Conservation (phyloP, 2,329 filamentous ascomycete genomes). For the Aureobasidium pullulans region DNA sequence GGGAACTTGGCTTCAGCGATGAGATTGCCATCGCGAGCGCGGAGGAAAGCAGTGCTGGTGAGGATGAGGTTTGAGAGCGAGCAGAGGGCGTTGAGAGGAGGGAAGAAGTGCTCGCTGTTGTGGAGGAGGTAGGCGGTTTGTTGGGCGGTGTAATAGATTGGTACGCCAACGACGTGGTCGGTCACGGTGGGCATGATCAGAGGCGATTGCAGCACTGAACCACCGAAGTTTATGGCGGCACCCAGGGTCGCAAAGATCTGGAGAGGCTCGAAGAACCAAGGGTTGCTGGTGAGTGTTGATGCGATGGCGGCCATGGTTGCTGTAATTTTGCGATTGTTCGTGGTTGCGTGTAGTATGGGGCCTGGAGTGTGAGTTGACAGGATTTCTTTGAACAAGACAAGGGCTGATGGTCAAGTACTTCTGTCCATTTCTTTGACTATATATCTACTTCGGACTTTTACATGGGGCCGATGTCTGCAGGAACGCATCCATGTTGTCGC, state of each 20-base stretch:
- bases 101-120: slow-evolving; percentile 26
- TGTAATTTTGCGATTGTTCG: background rate
- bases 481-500: background rate
- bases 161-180: slow-evolving; percentile 19
- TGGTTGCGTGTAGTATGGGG: background rate
- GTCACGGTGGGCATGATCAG: slow-evolving; percentile 26
- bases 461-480: slow-evolving; percentile 13
- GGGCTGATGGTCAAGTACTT: background rate
- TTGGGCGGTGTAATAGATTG: slow-evolving; percentile 22
- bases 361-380: background rate
- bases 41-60: slow-evolving; percentile 22
- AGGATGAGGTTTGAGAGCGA: slow-evolving; percentile 25
- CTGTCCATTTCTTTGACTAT: background rate
- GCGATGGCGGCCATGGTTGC: slow-evolving; percentile 5
- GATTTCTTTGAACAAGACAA: background rate
- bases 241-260: slow-evolving; percentile 22
- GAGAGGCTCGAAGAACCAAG: slow-evolving; percentile 13
- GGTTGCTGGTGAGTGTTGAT: background rate
- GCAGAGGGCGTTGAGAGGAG: slow-evolving; percentile 24
- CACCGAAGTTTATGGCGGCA: slow-evolving; percentile 27
- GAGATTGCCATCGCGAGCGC: slow-evolving; percentile 19
- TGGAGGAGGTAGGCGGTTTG: slow-evolving; percentile 24
- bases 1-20: slow-evolving; percentile 21
- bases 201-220: slow-evolving; percentile 26
- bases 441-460: slow-evolving; percentile 1